Evolutionary conservation across 148 eudicot genomes (phyloP), one percentile per base, ranked within the genome.

Genomic region (Nyssa sinensis): DNA sequence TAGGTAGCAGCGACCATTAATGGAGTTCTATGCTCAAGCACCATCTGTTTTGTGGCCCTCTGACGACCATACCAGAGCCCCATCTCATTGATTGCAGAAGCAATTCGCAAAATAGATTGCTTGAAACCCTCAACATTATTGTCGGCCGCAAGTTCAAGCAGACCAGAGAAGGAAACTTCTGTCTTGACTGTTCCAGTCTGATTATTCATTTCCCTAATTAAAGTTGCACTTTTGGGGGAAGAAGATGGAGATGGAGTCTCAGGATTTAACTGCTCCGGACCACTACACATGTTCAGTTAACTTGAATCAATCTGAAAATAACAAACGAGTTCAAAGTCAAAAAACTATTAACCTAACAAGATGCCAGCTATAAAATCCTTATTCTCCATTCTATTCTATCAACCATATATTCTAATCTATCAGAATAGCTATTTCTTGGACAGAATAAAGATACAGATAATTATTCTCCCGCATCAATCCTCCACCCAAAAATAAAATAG

Each of bases 31-130:
- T 81, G 69, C 85, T 83, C 87, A 53, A 86, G 70, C 23, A 86
- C 81, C 89, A 83, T 83, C 73, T 58, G 71, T 58, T 74, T 75
- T 19, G 81, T 66, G 71, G 85, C 85, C 68, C 67, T 71, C 30
- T 79, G 83, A n/a, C 81, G 77, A 51, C 87, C 81, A 62, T 86
- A 86, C 89, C 87, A 86, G n/a, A 81, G 63, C 11, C 89, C 89
- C 66, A 79, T 57, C 67, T 81, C 87, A 76, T 83, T 79, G n/a
- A 86, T 70, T 4, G 72, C 81, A 16, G 71, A 61, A 60, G 87
- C 77, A 34, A 81, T 81, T n/a, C 34, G 53, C 59, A 64, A 77
- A 74, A 81, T 47, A 33, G n/a, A 70, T 39, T 71, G 70, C 70
- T 81, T 81, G 65, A 86, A 83, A 44, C 83, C 81, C 67, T 79